Evolutionary conservation across 768 basidiomycete species (phyloP).

Genomic region (Trametes cinnabarina): DNA sequence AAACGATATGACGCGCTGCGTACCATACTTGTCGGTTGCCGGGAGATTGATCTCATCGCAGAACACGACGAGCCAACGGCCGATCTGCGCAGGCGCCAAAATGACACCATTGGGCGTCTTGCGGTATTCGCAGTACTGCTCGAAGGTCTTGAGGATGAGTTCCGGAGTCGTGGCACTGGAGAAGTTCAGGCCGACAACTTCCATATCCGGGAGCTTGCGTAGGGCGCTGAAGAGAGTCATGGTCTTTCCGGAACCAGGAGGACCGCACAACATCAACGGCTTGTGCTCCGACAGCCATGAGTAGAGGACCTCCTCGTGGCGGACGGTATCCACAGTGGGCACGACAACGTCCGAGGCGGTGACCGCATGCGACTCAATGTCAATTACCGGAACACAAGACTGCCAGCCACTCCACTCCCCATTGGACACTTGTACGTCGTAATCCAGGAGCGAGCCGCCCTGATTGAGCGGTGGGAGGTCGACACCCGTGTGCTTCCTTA

Average conservation of each 20-base stretch:
- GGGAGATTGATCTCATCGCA: conserved; percentile 99
- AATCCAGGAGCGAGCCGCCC: conserved; percentile 90
- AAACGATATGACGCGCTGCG: conserved; percentile 98
- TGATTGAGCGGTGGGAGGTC: conserved; percentile 77
- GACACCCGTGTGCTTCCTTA: conserved; percentile 82
- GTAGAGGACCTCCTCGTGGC: conserved; percentile 97
- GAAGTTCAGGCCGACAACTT: conserved; percentile 98
- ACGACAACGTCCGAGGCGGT: conserved; percentile 96
- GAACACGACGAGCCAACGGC: conserved; percentile 98
- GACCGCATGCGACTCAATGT: conserved; percentile 95
- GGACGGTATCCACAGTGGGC: conserved; percentile 96
- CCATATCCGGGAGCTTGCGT: conserved; percentile 97
- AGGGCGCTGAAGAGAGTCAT: conserved; percentile 99
- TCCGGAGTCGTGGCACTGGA: conserved; percentile 98
- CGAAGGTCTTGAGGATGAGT: conserved; percentile 97
- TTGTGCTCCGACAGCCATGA: conserved; percentile 99
- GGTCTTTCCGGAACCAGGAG: conserved; percentile 99
- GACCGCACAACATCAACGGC: conserved; percentile 96
- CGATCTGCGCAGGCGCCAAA: conserved; percentile 90
- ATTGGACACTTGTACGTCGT: conserved; percentile 81
- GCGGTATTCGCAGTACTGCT: conserved; percentile 98
- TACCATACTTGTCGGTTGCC: conserved; percentile 96
- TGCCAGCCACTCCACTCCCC: conserved; percentile 95
- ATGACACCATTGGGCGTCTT: conserved; percentile 99
- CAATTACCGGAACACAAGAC: conserved; percentile 86